Evolutionary conservation across 2,329 filamentous ascomycete genomes (phyloP), one percentile per base, ranked within the genome.

Genomic region (Coniochaeta sp.): DNA sequence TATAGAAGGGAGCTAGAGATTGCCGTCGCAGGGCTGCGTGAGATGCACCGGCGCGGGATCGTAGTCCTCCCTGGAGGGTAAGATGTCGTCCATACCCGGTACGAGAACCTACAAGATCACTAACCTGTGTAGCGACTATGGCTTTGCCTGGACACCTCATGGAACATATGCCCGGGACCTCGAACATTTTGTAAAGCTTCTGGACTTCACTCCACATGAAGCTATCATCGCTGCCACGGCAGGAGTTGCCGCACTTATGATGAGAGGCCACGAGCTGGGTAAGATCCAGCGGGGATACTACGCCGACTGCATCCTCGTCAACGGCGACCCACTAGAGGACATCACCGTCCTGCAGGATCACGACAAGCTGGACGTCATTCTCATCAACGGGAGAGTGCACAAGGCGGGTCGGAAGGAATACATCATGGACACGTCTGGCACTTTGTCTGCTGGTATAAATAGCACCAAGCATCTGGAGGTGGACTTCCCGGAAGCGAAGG

Each of bases 91-190:
- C 17, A 22, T 1, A 22, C 19, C 28, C 2, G 1, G 5, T 14
- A 3, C 11, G 2, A 47, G 4, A 31, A 19, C 26, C 40, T 9
- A 16, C 38, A 34, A 14, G 6, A 33, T 44, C 22, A 33, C 40
- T 50, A 34, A 47, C 28, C 28, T 12, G 11, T 31, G 9, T 22
- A 59, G 57, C 22, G 76, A 79, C 62, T 81, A 78, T 55, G 76
- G 77, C 3, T 79, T 80, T 59, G 74, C 77, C 1, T 80, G 77
- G 77, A 76, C 74, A 0, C 77, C 77, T 0, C 77, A 80, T 50
- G 77, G 78, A 8, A 79, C 77, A 0, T 80, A 80, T 63, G 76
- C 78, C 0, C 71, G 73, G 1, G 78, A 81, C 59, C 70, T 79
- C 3, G 74, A 71, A 40, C 77, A 79, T 60, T 80, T 80, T 56